A percentile compares a stretch with the other conserved stretches of the same genome.
Evolutionary conservation across 2,329 filamentous ascomycete genomes (phyloP).

Genomic region (Fusarium praegraminearum): DNA sequence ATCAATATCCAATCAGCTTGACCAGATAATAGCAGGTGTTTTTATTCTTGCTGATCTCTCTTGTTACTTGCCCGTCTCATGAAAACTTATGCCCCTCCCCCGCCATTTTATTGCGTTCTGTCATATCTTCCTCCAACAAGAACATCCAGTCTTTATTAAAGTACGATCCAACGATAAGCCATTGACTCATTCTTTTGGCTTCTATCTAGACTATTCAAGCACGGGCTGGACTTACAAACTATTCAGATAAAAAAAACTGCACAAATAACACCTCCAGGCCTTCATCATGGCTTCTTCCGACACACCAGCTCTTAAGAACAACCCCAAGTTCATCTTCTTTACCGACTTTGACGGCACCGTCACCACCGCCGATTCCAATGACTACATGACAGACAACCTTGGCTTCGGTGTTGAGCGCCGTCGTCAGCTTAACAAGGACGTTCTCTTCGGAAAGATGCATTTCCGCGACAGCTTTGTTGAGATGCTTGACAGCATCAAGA

Average conservation of each 20-base stretch:
- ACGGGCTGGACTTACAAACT: not conserved
- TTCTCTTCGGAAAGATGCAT: constrained; percentile 75
- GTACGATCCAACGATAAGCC: not conserved
- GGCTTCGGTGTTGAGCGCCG: constrained; percentile 83
- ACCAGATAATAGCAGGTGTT: constrained; percentile 25
- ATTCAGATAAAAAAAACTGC: not conserved
- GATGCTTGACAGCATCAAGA: constrained; percentile 90
- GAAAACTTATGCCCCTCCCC: constrained; percentile 46
- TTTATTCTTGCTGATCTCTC: constrained; percentile 31
- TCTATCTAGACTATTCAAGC: not conserved
- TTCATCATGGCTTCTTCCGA: constrained; percentile 59
- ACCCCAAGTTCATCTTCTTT: constrained; percentile 96
- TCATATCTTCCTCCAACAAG: constrained; percentile 33
- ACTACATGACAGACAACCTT: constrained; percentile 87
- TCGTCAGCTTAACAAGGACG: constrained; percentile 78
- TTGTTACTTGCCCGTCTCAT: constrained; percentile 35
- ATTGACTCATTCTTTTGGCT: not conserved
- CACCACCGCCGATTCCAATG: constrained; percentile 76
- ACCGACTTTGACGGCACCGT: constrained; percentile 99
- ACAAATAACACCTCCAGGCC: not conserved
- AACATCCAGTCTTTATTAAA: constrained; percentile 13
- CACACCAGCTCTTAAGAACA: constrained; percentile 71
- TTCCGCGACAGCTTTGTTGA: constrained; percentile 90
- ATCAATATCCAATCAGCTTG: constrained; percentile 43
- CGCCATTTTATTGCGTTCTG: constrained; percentile 37